phyloP scores from a whole-genome alignment of 768 basidiomycete genomes.

The Boletus reticuloceps region DNA sequence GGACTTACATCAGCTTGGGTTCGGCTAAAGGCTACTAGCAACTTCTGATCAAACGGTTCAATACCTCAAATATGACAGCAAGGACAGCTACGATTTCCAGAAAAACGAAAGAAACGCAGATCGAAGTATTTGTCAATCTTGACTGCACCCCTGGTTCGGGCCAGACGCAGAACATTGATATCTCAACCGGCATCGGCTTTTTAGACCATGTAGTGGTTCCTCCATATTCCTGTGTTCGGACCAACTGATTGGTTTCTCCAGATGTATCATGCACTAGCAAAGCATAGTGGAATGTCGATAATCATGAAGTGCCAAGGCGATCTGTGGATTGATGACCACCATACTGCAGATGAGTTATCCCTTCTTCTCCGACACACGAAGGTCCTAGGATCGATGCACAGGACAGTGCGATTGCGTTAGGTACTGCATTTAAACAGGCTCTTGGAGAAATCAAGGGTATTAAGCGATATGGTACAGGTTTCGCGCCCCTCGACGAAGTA shows the following conservation, averaged over 20 bases:
- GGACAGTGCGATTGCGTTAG: constrained; percentile 85
- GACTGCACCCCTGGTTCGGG: constrained; percentile 70
- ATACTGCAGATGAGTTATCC: constrained; percentile 92
- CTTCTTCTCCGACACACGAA: constrained; percentile 11
- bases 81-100: constrained; percentile 71
- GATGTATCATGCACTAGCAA: constrained; percentile 99
- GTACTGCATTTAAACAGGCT: constrained; percentile 91
- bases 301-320: constrained; percentile 92
- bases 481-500: constrained; percentile 96
- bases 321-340: constrained; percentile 97
- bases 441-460: constrained; percentile 95
- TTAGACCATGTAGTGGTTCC: constrained; percentile 80
- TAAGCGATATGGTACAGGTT: constrained; percentile 91
- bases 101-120: constrained; percentile 89
- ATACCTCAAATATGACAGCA: constrained; percentile 33
- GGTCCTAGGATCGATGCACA: constrained; percentile 43
- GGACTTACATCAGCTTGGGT: constrained; percentile 3
- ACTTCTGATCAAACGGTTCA: too few species aligned
- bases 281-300: constrained; percentile 93
- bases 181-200: constrained; percentile 97
- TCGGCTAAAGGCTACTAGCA: not conserved
- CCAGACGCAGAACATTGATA: constrained; percentile 69
- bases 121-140: constrained; percentile 77
- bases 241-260: constrained; percentile 30
- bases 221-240: not conserved